Base-by-base conservation (phyloP, 805 yeast species). In the Pichia paraexigua region DNA sequence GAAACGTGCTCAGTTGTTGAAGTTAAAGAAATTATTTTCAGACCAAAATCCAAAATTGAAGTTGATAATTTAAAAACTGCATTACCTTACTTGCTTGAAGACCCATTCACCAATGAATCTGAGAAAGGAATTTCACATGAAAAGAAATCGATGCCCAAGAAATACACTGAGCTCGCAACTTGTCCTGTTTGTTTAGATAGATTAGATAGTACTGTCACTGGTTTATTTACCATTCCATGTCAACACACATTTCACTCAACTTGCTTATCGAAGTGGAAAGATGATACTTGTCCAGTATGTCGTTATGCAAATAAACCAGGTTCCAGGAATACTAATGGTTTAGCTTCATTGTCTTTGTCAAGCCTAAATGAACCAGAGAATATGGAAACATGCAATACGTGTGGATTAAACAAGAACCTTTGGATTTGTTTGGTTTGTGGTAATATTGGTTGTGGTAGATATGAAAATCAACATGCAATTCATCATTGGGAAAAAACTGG, bases 351-450 rank as follows among this genome's bases (percentile, higher is more conserved):
- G 32, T 45, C 45, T 9, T 46, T 41, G 15, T n/a, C 32, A 8
- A 28, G 32, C 21, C n/a, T 24, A 8, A 18, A 2, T 44, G 64
- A 64, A n/a, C 66, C 63, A 49, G 66, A 51, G 3, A 40, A 25
- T n/a, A 27, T 60, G 53, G 62, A 68, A 46, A 60, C 64, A 37
- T 86, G 95, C 63, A 63, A 72, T 43, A 69, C 72, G 3, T 90
- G 97, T 67, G 72, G 74, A 1, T 72, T 78, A 0, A 63, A 71
- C 2, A 76, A 78, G 0, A 87, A 86, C 63, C 68, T 90, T 17
- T 90, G 97, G 97, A 83, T 88, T 1, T 90, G 97, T 66, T 71
- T 90, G 25, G 78, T 91, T 2, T 90, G 97, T 68, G 97, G 97
- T 0, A 83, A 86, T 62, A 73, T 89, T n/a, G 97, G 96, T 0